These are phyloP conservation scores for Dalbergia cochinchinensis DNA, from an alignment of 306 rosid species.

Conservation along the genomic window DNA sequence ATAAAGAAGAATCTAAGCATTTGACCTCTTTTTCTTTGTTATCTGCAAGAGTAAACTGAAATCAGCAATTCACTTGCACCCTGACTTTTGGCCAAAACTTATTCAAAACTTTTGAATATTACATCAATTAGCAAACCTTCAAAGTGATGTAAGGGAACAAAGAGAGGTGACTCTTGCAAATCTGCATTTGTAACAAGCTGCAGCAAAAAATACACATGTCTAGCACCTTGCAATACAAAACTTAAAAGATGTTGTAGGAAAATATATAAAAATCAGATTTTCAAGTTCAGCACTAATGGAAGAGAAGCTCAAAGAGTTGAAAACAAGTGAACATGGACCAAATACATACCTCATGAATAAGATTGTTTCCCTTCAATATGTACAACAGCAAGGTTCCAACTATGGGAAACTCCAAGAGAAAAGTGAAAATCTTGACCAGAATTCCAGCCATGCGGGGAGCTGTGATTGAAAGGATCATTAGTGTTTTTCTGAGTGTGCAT, in stretches of 20 bases:
- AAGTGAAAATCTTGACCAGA: slow-evolving; percentile 68
- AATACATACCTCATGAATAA: slow-evolving; percentile 71
- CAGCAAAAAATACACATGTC: slow-evolving; percentile 28
- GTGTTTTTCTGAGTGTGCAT: slow-evolving; percentile 27
- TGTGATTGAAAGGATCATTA: slow-evolving; percentile 43
- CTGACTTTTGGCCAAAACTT: not conserved
- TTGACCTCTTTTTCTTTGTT: slow-evolving; percentile 64
- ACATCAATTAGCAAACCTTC: slow-evolving; percentile 58
- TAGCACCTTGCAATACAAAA: too few relatives aligned
- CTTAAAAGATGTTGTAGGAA: not conserved
- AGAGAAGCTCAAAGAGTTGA: slow-evolving; percentile 23
- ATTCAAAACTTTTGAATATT: not conserved
- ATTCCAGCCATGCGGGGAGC: slow-evolving; percentile 95
- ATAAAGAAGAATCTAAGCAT: slow-evolving; percentile 57
- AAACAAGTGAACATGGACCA: not conserved
- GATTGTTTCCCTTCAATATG: slow-evolving; percentile 76
- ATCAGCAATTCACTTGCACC: slow-evolving; percentile 25
- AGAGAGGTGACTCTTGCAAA: slow-evolving; percentile 75
- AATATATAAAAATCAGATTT: not conserved
- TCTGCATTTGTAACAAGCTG: slow-evolving; percentile 86
- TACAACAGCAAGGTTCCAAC: slow-evolving; percentile 69
- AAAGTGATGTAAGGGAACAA: slow-evolving; percentile 73
- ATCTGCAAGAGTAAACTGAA: slow-evolving; percentile 52
- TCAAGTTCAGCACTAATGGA: slow-evolving; percentile 6
- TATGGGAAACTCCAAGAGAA: slow-evolving; percentile 72